These are phyloP conservation scores for Lactifluus volemus DNA, from an alignment of 768 basidiomycete species.

Conservation along the genomic window DNA sequence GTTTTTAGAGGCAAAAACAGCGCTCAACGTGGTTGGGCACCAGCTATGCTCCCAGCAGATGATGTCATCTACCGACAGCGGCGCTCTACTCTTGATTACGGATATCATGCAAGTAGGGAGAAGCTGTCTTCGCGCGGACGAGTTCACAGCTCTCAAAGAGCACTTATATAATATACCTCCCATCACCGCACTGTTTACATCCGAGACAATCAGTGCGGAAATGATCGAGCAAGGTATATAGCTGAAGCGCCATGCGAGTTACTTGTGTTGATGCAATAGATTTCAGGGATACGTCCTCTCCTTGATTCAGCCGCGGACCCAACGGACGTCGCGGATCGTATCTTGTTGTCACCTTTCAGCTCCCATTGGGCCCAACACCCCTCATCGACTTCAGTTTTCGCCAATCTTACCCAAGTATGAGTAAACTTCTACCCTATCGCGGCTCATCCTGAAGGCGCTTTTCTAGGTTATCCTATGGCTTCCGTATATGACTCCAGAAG, in stretches of 20 bases:
- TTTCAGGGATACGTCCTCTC: slow-evolving; percentile 6
- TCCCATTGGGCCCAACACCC: slow-evolving; percentile 16
- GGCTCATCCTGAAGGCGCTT: neutral
- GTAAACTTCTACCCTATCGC: no score
- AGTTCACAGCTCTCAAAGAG: slow-evolving; percentile 6
- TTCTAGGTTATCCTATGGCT: slow-evolving; percentile 41
- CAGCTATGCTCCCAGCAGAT: neutral
- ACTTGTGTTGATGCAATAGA: neutral
- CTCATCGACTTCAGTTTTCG: neutral
- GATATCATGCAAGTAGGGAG: slow-evolving; percentile 10
- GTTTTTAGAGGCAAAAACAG: slow-evolving; percentile 7
- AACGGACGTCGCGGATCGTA: slow-evolving; percentile 9
- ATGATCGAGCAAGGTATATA: slow-evolving; percentile 8
- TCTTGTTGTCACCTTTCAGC: neutral
- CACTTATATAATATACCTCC: slow-evolving; percentile 6
- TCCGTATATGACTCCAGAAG: slow-evolving; percentile 37
- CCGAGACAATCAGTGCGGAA: neutral
- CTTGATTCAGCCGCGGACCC: neutral
- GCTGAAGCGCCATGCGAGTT: neutral
- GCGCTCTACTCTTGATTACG: neutral
- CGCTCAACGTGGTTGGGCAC: slow-evolving; percentile 5
- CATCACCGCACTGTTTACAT: slow-evolving; percentile 5
- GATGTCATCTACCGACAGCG: neutral
- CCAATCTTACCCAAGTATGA: slow-evolving; percentile 6
- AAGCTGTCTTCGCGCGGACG: neutral